These are phyloP conservation scores for Pyrenochaeta sp. DNA, from an alignment of 2,329 filamentous ascomycete species.

Conservation along the genomic window DNA sequence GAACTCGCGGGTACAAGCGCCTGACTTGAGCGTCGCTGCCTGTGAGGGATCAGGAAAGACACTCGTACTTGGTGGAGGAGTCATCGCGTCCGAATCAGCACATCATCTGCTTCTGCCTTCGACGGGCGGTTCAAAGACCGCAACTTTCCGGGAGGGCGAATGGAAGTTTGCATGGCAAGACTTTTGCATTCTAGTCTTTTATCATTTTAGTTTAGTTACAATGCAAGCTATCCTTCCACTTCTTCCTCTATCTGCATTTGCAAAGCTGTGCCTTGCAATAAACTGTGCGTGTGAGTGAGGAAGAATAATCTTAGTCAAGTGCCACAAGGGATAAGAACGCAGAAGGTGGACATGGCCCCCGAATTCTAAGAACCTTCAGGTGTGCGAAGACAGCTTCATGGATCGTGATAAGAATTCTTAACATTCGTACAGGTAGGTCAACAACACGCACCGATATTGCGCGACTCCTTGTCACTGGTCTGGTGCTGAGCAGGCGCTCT, in stretches of 20 bases:
- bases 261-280: not conserved
- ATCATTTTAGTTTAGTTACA: not conserved
- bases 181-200: not conserved
- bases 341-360: no score
- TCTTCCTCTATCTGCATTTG: not conserved
- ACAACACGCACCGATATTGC: no score
- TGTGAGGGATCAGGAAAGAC: conserved; percentile 21
- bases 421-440: no score
- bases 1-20: conserved; percentile 28
- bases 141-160: conserved; percentile 4
- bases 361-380: no score
- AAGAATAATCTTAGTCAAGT: no score
- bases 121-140: not conserved
- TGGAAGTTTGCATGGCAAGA: not conserved
- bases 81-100: conserved; percentile 25
- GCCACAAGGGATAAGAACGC: no score
- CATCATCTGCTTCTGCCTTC: conserved; percentile 2
- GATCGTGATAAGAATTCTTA: no score
- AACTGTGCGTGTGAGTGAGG: no score
- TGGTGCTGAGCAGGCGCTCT: no score
- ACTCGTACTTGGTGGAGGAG: conserved; percentile 43
- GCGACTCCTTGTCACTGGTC: no score
- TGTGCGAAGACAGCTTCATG: no score
- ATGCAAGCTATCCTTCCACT: no score
- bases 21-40: conserved; percentile 51